Evolutionary conservation across 257 asterid species (phyloP), one percentile per base, ranked within the genome.

Genomic region (Ophiorrhiza pumila): DNA sequence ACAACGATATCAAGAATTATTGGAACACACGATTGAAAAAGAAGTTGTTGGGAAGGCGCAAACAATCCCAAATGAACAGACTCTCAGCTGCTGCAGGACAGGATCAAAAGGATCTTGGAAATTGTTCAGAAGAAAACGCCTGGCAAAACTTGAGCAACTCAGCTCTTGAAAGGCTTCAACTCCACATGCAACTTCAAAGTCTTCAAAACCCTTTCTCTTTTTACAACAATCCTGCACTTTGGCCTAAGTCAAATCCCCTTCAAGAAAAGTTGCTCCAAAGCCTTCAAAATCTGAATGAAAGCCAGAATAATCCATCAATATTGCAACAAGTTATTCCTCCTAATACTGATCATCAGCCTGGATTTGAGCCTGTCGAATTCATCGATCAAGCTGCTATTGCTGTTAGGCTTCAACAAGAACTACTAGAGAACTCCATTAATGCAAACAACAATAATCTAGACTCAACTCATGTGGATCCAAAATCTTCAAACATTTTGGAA

Each of bases 21-120:
- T 93, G 98, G 98, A 93, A 93, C 82, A 91, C 96, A 0, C 73
- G 89, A 74, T 71, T 94, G 82, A 94, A 94, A 86, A 91, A 94
- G 68, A 94, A 94, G 73, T 34, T 94, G 63, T 83, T 94, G 0
- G 98, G 98, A 32, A 80, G 91, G 76, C 84, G 95, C 23, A 94
- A 86, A 71, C 96, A 82, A 50, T 66, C 91, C 0, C 85, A 75
- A 58, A 22, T 39, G 69, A 90, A 70, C 37, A 72, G 87, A 31
- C 22, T 80, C 20, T 74, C 83, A 39, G 67, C 65, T 37, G 67
- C 65, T 37, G n/a, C 84, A 39, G 77, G 75, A 29, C 81, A 79
- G 31, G 83, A 81, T 5, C 76, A 78, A 2, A 83, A 79, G 12
- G 82, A 77, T 22, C 61, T 1, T 5, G 37, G 43, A 1, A 64